Base-by-base conservation (phyloP, 2,329 filamentous ascomycete genomes). In the Aspergillus sp. region DNA sequence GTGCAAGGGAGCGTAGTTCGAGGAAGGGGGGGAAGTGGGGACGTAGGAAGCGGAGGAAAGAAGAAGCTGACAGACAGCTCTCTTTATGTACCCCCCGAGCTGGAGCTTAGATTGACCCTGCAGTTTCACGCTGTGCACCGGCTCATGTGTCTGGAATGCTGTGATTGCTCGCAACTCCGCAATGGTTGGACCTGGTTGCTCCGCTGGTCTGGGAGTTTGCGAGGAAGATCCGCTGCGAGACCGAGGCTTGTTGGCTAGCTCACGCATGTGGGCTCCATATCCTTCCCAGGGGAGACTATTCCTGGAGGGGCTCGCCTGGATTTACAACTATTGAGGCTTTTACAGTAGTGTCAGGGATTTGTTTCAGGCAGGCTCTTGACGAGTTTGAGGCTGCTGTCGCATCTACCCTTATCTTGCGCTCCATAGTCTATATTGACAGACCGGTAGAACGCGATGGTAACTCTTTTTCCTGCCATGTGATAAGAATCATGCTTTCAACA, bases 131-230 rank as follows among this genome's bases (percentile, higher is more conserved):
- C 23, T 7, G 51, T 39, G 31, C 41, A 40, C 49, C 19, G 33
- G 4, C 24, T 21, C 33, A 27, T n/a, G 31, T 48, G 23, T 12
- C 14, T 31, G 17, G 27, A 31, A 15, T 14, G 11, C 27, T 50
- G 37, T 53, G 51, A 53, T 53, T 52, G 49, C 37, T 53, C 46
- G 33, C 41, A 19, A 15, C 52, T 54, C 52, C 52, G 52, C 52
- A 54, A 41, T 48, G 14, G 43, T 19, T 52, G 33, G 11, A 21
- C 12, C 35, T 27, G 39, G 21, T 48, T 48, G 46, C 24, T 33
- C 46, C n/a, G 48, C 33, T 31, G n/a, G 12, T 33, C 27, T 52
- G 12, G 35, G 37, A 24, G n/a, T 43, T n/a, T 43, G 23, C 27
- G 50, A 39, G 24, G 24, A 44, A 19, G 17, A 24, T 24, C 21